Conservation (phyloP, 1,139 yeast species). For the Protomyces lactucae-debilis region DNA sequence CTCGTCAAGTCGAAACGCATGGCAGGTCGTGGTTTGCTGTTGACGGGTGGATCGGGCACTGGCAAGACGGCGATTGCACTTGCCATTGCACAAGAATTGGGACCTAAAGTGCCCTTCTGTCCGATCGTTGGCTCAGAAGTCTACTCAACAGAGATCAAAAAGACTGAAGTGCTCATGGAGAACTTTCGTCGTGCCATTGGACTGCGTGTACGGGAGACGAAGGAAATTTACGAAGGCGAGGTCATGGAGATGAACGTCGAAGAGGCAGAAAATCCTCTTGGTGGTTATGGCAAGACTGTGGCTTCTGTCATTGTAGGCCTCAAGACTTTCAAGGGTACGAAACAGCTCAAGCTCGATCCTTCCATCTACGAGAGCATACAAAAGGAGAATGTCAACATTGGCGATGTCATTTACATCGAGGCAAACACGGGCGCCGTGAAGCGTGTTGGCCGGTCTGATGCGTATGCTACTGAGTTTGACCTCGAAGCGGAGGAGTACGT, state of each 20-base stretch:
- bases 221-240: slow-evolving; percentile 98
- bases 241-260: slow-evolving; percentile 95
- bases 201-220: slow-evolving; percentile 88
- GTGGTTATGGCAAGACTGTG: slow-evolving; percentile 96
- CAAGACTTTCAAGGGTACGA: slow-evolving; percentile 94
- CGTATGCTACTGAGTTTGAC: slow-evolving; percentile 96
- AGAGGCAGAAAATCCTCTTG: slow-evolving; percentile 93
- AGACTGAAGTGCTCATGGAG: slow-evolving; percentile 96
- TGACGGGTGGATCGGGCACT: slow-evolving; percentile 98
- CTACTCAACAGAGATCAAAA: slow-evolving; percentile 95
- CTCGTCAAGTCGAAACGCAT: slow-evolving; percentile 85
- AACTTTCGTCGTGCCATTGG: slow-evolving; percentile 93
- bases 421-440: slow-evolving; percentile 97
- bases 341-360: slow-evolving; percentile 87
- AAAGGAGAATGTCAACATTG: slow-evolving; percentile 88
- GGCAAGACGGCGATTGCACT: slow-evolving; percentile 96
- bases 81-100: slow-evolving; percentile 93
- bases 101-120: slow-evolving; percentile 97
- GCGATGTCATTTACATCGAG: slow-evolving; percentile 95
- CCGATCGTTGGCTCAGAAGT: slow-evolving; percentile 95
- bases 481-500: slow-evolving; percentile 98
- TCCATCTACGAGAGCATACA: slow-evolving; percentile 93
- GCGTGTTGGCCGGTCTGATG: slow-evolving; percentile 96
- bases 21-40: slow-evolving; percentile 91
- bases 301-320: slow-evolving; percentile 91